phyloP scores from a whole-genome alignment of 2,329 filamentous ascomycete species.

The Bipolaris gigantea region DNA sequence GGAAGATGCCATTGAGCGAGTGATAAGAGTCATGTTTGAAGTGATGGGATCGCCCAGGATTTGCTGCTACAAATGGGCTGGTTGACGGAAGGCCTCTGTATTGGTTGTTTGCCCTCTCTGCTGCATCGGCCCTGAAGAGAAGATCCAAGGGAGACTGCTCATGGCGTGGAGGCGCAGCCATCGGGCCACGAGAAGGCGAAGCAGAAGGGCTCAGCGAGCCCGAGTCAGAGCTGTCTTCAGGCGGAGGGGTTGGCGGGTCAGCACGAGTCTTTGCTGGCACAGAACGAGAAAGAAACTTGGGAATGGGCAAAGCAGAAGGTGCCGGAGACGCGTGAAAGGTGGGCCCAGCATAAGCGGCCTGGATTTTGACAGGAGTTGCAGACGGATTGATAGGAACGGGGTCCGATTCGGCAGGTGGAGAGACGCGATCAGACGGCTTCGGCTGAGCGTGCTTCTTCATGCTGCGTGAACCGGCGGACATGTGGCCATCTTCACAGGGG shows the following conservation, averaged over 20 bases:
- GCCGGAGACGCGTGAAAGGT: constrained; percentile 95
- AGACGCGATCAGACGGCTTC: constrained; percentile 36
- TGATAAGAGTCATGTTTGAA: constrained; percentile 51
- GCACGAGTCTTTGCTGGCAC: constrained; percentile 58
- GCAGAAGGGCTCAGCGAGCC: constrained; percentile 49
- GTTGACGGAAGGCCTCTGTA: constrained; percentile 46
- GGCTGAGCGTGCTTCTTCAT: constrained; percentile 37
- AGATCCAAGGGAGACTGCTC: constrained; percentile 82
- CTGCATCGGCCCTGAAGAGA: constrained; percentile 84
- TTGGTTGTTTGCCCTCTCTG: constrained; percentile 68
- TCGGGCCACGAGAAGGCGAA: constrained; percentile 56
- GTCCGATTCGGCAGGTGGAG: constrained; percentile 35
- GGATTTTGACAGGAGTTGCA: constrained; percentile 41
- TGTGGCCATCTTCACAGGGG: constrained; percentile 34
- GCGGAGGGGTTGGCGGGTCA: constrained; percentile 54
- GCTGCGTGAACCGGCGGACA: constrained; percentile 27
- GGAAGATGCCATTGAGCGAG: constrained; percentile 61
- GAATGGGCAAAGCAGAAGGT: constrained; percentile 84
- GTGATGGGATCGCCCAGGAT: constrained; percentile 31
- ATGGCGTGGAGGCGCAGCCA: constrained; percentile 46
- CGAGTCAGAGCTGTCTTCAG: constrained; percentile 50
- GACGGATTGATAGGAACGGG: constrained; percentile 19
- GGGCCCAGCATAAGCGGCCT: constrained; percentile 78
- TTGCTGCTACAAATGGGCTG: constrained; percentile 19
- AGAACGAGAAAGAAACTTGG: constrained; percentile 81